These are phyloP conservation scores for Tuber indicum DNA, from an alignment of 495 filamentous ascomycete species.

Conservation along the genomic window DNA sequence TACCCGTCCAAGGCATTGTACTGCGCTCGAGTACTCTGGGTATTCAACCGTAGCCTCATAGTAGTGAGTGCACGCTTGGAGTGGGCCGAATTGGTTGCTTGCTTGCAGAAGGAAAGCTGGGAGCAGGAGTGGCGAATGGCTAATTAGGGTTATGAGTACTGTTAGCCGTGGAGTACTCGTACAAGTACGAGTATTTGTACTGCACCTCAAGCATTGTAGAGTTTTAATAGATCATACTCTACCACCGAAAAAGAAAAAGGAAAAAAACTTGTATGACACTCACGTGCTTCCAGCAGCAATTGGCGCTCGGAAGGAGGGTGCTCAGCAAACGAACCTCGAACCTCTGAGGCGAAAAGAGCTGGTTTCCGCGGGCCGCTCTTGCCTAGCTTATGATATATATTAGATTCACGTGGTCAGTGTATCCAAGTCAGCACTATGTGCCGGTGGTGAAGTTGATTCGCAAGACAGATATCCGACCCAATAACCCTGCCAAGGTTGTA, in stretches of 20 bases:
- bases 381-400: background rate
- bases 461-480: too few species aligned
- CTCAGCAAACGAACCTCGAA: background rate
- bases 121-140: background rate
- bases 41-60: background rate
- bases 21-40: background rate
- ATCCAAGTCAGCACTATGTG: background rate
- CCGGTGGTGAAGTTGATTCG: too few species aligned
- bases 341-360: background rate
- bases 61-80: background rate
- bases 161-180: too few species aligned
- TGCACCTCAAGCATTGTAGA: too few species aligned
- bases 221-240: too few species aligned
- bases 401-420: background rate
- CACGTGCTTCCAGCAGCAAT: background rate
- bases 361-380: background rate
- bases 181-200: too few species aligned
- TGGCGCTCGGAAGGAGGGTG: background rate
- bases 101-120: background rate
- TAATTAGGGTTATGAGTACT: background rate
- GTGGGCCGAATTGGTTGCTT: background rate
- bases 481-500: too few species aligned
- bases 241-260: background rate
- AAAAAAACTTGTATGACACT: background rate
- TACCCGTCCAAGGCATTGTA: background rate